Evolutionary conservation across 768 basidiomycete species (phyloP).

Genomic region (Psilocybe subaeruginosa): DNA sequence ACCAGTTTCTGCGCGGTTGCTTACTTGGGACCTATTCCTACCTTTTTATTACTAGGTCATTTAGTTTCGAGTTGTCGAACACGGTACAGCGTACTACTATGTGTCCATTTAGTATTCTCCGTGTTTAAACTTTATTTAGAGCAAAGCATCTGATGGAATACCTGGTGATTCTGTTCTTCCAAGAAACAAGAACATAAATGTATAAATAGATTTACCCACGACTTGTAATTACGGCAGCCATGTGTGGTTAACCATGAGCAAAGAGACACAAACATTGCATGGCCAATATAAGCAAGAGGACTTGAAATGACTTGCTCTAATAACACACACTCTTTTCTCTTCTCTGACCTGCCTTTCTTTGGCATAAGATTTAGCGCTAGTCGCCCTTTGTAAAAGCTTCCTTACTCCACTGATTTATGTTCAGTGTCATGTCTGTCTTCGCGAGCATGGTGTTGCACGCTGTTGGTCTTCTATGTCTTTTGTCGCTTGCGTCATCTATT

Average conservation of each 20-base stretch:
- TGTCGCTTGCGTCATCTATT: conserved; percentile 28
- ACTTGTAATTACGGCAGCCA: background rate
- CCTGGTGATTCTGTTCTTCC: background rate
- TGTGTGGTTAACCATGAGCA: conserved; percentile 3
- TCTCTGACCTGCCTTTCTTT: conserved; percentile 8
- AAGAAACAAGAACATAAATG: background rate
- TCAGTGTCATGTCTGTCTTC: conserved; percentile 25
- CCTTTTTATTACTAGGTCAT: too few relatives aligned
- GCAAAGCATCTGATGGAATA: background rate
- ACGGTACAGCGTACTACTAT: conserved; percentile 7
- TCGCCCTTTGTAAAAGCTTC: conserved; percentile 14
- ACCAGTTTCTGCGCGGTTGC: background rate
- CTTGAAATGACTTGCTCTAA: background rate
- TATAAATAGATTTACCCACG: background rate
- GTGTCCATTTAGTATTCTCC: background rate
- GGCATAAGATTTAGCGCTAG: conserved; percentile 19
- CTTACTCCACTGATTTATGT: conserved; percentile 26
- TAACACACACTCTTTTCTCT: background rate
- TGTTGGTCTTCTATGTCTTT: conserved; percentile 36
- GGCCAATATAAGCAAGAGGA: background rate
- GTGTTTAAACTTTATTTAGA: background rate
- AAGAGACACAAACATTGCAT: conserved; percentile 19
- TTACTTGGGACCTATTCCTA: background rate
- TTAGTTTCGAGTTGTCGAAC: background rate
- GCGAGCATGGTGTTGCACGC: conserved; percentile 43